Conservation (phyloP, 495 filamentous ascomycete genomes). For the Xylaria acuta region DNA sequence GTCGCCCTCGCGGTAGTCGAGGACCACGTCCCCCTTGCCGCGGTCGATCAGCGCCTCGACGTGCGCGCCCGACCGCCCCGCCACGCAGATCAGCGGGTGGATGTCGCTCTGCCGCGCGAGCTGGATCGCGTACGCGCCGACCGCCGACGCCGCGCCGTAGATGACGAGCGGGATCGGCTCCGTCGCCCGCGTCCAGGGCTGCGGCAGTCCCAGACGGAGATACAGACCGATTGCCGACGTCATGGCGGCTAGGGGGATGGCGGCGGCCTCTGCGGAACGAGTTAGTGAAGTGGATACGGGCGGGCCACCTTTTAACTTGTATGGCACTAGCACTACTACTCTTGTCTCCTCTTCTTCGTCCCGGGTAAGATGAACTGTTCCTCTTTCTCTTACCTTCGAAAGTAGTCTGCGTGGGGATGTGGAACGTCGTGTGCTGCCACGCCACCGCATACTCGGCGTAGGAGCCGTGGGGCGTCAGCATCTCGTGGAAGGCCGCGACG, state of each 20-base stretch:
- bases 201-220: constrained; percentile 62
- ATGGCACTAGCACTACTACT: not conserved
- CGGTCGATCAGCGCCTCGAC: constrained; percentile 67
- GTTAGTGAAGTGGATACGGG: constrained; percentile 8
- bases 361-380: not conserved
- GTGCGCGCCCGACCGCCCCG: constrained; percentile 62
- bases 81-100: constrained; percentile 74
- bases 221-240: constrained; percentile 73
- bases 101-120: constrained; percentile 71
- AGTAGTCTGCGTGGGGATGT: constrained; percentile 64
- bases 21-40: constrained; percentile 68
- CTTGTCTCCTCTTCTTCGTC: not conserved
- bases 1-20: constrained; percentile 73
- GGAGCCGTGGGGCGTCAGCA: constrained; percentile 57
- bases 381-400: constrained; percentile 63
- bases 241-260: constrained; percentile 76
- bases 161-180: constrained; percentile 58
- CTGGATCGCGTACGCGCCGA: constrained; percentile 73
- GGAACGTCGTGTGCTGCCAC: constrained; percentile 70
- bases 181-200: constrained; percentile 63
- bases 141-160: constrained; percentile 66
- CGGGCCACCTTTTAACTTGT: no score
- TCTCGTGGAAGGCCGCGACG: constrained; percentile 73
- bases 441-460: constrained; percentile 77
- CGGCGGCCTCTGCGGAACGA: constrained; percentile 63